Evolutionary conservation across 2,329 filamentous ascomycete species (phyloP).

Genomic region (Pseudofabraea citricarpa): DNA sequence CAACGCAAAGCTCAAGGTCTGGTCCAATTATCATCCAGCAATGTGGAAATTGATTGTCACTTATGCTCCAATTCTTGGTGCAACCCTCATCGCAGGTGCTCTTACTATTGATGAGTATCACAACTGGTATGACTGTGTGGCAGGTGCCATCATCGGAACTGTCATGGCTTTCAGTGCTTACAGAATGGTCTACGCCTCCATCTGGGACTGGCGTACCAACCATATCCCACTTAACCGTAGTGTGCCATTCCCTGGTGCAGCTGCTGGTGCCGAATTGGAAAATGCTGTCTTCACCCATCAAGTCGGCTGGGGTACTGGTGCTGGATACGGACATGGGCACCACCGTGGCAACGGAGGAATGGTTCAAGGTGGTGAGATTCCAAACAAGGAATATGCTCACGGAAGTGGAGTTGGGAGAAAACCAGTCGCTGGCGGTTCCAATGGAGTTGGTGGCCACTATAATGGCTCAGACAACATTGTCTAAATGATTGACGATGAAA

Average conservation of each 20-base stretch:
- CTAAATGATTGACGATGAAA: too few relatives aligned
- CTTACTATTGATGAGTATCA: constrained; percentile 71
- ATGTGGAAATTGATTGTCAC: constrained; percentile 68
- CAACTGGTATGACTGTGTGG: constrained; percentile 71
- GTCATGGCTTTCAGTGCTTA: constrained; percentile 61
- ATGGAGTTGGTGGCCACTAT: too few relatives aligned
- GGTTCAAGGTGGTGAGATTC: not conserved
- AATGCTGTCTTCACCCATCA: constrained; percentile 53
- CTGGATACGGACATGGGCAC: not conserved
- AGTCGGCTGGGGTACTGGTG: constrained; percentile 51
- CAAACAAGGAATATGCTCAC: not conserved
- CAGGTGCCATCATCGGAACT: constrained; percentile 60
- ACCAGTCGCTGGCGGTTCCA: not conserved
- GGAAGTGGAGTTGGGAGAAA: not conserved
- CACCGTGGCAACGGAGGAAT: not conserved
- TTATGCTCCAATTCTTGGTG: constrained; percentile 63
- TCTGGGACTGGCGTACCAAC: constrained; percentile 66
- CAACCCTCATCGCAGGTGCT: constrained; percentile 62
- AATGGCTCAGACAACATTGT: not conserved
- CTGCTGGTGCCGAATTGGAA: constrained; percentile 39
- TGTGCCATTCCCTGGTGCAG: constrained; percentile 48
- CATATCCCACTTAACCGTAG: constrained; percentile 61
- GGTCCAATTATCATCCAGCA: constrained; percentile 64
- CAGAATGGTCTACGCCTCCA: constrained; percentile 60
- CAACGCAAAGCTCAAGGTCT: constrained; percentile 75